Base-by-base conservation (phyloP, 1,139 yeast species). In the Yamadazyma epiphylla region DNA sequence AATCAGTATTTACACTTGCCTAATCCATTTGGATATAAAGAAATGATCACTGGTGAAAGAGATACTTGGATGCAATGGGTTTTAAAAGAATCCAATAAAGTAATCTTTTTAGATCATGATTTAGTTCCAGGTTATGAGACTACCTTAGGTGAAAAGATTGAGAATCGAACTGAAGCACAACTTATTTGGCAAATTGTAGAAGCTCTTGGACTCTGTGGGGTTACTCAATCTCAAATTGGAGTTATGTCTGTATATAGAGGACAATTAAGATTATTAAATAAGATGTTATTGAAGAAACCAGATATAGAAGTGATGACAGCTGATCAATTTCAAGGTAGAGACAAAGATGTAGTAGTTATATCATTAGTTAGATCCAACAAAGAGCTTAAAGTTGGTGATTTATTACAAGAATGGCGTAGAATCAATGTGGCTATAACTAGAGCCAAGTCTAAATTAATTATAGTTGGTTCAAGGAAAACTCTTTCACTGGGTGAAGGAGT, bases 281-380 rank as follows among this genome's bases (percentile, higher is more conserved):
- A 71, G 10, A 53, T 60, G 17, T 60, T 83, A 24, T 38, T 53
- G 0, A 49, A 52, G 2, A 53, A 61, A 12, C 51, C 56, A 3
- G 72, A 65, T 0, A 60, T 91, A 23, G 97, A 91, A 45, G 70
- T 86, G 15, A 62, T 91, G 37, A 94, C 98, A 0, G 97, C 96
- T 0, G 99, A 94, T 54, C 91, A 86, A 42, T 91, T 84, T 43
- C 98, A 94, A 57, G 99, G 98, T 0, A 70, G 96, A 33, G 99
- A 94, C 53, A 91, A 88, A 53, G 94, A 88, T 30, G 81, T 95
- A 46, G 78, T 94, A 10, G 75, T 94, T 3, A 77, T 94, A 5
- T 88, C 97, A 1, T 60, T 91, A 41, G 97, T 89, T 4, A 66
- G 96, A 26, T 81, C 95, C 2, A 91, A 89, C 49, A 61, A 64